Conservation (phyloP, 2,329 filamentous ascomycete genomes). For the Apiospora malaysiana region DNA sequence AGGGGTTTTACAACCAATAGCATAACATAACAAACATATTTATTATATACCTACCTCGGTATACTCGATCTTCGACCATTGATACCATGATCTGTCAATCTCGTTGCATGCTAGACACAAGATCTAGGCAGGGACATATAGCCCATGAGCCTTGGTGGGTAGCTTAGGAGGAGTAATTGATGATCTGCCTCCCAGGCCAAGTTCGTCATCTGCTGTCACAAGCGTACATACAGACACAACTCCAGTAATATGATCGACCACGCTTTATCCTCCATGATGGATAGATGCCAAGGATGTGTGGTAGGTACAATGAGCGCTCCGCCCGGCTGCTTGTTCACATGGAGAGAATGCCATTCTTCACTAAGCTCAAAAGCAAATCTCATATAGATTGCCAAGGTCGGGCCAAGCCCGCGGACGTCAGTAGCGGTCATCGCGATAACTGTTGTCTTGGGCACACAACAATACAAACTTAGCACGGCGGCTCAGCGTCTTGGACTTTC, state of each 20-base stretch:
- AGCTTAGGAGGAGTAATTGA: too few species aligned
- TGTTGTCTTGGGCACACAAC: background rate
- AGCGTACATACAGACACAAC: too few species aligned
- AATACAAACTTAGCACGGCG: conserved; percentile 1
- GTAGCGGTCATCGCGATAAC: background rate
- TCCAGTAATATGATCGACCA: too few species aligned
- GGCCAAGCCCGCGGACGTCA: conserved; percentile 7
- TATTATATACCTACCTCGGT: too few species aligned
- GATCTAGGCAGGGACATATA: background rate
- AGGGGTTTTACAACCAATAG: conserved; percentile 1
- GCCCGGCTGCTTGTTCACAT: background rate
- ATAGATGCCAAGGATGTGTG: too few species aligned
- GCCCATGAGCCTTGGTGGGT: background rate
- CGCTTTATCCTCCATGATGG: too few species aligned
- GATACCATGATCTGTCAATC: background rate
- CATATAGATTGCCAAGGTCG: background rate
- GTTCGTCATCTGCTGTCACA: too few species aligned
- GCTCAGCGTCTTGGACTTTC: conserved; percentile 2
- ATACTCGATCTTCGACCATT: background rate
- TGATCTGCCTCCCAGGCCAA: too few species aligned
- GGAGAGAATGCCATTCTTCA: background rate
- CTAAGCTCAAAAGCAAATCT: background rate
- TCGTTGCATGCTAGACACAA: background rate
- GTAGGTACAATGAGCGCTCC: background rate
- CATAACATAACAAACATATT: background rate